phyloP scores from a whole-genome alignment of 2,329 filamentous ascomycete species.

The Diplodia intermedia region DNA sequence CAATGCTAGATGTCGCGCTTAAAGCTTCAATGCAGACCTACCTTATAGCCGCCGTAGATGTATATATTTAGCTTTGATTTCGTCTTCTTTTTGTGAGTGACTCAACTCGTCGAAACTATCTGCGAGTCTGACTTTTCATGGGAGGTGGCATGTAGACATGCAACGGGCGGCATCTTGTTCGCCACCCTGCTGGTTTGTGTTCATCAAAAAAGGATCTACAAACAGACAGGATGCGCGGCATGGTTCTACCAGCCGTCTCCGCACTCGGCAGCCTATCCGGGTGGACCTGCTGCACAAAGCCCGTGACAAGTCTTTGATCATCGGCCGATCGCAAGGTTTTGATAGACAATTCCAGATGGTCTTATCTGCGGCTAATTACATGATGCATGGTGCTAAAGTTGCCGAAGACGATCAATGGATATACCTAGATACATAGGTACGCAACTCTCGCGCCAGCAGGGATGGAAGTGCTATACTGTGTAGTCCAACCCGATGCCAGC shows the following conservation, averaged over 20 bases:
- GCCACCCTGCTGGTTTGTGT: neutral
- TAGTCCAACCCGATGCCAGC: neutral
- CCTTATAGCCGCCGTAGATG: too few relatives aligned
- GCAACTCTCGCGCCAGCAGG: too few relatives aligned
- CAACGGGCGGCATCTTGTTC: neutral
- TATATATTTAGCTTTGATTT: too few relatives aligned
- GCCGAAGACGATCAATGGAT: neutral
- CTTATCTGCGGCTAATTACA: neutral
- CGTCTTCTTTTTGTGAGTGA: too few relatives aligned
- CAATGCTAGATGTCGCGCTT: neutral
- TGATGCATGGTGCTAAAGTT: neutral
- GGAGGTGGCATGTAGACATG: neutral
- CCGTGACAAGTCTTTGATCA: neutral
- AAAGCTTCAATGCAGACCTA: neutral
- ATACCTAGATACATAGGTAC: too few relatives aligned
- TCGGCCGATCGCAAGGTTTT: neutral
- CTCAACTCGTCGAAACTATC: too few relatives aligned
- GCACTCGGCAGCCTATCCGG: slow-evolving; percentile 7
- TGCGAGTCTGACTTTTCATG: neutral
- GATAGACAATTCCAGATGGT: neutral
- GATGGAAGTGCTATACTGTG: too few relatives aligned
- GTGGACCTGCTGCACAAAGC: neutral
- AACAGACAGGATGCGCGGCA: neutral
- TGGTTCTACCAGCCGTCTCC: slow-evolving; percentile 14
- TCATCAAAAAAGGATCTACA: neutral